Conservation (phyloP, 169 alveolate genomes). For the Plasmodium berghei region DNA sequence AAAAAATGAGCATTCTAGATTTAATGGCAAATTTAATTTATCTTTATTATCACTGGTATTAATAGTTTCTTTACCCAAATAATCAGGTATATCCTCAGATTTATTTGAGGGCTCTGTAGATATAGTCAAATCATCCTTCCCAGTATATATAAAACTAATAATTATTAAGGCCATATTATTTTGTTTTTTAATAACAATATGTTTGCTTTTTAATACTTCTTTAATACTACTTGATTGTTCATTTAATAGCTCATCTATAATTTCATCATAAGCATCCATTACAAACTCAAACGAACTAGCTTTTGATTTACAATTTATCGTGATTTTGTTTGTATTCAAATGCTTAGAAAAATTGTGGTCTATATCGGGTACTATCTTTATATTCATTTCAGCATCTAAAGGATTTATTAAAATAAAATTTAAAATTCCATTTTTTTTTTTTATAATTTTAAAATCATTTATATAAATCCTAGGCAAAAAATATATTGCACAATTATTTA, state of each 20-base stretch:
- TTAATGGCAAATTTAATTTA: constrained; percentile 63
- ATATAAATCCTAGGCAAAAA: constrained; percentile 60
- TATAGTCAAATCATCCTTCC: background rate
- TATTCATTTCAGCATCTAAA: constrained; percentile 60
- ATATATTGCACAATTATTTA: constrained; percentile 57
- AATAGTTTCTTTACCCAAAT: background rate
- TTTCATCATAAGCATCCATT: constrained; percentile 48
- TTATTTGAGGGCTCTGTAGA: background rate
- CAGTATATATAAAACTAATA: constrained; percentile 34
- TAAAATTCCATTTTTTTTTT: constrained; percentile 49
- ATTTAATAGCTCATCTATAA: constrained; percentile 41
- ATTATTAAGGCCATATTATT: constrained; percentile 72
- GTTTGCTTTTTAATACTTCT: constrained; percentile 17
- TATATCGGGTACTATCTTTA: constrained; percentile 47
- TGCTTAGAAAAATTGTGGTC: constrained; percentile 45
- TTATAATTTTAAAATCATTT: constrained; percentile 49
- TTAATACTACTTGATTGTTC: constrained; percentile 29
- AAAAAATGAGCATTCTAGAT: constrained; percentile 58
- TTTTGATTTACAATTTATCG: constrained; percentile 22
- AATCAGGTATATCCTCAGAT: background rate
- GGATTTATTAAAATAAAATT: constrained; percentile 66
- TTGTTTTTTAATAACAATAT: constrained; percentile 36
- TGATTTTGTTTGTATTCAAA: constrained; percentile 29
- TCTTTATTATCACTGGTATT: background rate
- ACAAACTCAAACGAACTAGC: constrained; percentile 30